Evolutionary conservation across 306 rosid genomes (phyloP).

Genomic region (Vigna mungo): DNA sequence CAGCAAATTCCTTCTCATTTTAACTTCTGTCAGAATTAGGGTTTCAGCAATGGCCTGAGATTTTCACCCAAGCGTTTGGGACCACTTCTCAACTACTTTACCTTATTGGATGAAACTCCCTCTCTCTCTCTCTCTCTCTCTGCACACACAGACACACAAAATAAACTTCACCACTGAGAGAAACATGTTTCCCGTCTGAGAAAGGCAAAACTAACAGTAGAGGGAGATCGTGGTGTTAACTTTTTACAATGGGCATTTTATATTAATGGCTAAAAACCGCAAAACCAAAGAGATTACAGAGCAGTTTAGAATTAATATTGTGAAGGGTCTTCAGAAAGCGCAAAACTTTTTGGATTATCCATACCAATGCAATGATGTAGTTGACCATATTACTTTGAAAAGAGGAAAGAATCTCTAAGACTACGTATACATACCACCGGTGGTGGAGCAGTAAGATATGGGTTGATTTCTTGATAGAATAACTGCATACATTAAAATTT

Average conservation of each 20-base stretch:
- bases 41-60: constrained; percentile 42
- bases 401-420: constrained; percentile 25
- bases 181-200: background rate
- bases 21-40: constrained; percentile 55
- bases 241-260: background rate
- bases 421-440: background rate
- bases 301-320: background rate
- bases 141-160: constrained; percentile 19
- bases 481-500: constrained; percentile 31
- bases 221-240: background rate
- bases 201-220: background rate
- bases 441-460: constrained; percentile 22
- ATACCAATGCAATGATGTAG: constrained; percentile 32
- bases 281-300: background rate
- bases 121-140: constrained; percentile 6
- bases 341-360: constrained; percentile 33
- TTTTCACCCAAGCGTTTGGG: constrained; percentile 46
- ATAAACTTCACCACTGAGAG: constrained; percentile 15
- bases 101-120: background rate
- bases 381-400: constrained; percentile 38
- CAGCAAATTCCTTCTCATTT: constrained; percentile 41
- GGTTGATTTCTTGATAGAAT: constrained; percentile 39
- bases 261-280: constrained; percentile 9
- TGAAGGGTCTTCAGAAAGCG: constrained; percentile 24
- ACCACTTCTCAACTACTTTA: constrained; percentile 80